phyloP scores from a whole-genome alignment of 129 eudicot genomes.

The Escallonia herrerae region DNA sequence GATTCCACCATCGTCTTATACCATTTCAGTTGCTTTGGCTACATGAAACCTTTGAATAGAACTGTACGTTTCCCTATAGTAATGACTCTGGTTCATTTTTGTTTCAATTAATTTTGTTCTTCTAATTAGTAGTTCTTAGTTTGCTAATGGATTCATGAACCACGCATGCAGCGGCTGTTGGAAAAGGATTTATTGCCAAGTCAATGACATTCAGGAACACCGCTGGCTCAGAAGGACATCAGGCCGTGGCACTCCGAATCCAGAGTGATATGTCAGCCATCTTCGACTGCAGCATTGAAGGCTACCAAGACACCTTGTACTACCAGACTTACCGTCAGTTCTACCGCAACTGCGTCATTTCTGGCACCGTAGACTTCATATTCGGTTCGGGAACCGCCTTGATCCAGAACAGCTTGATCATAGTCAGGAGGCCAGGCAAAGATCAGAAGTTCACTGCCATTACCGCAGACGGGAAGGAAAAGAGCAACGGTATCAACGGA shows the following conservation, averaged over 20 bases:
- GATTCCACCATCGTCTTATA: no score
- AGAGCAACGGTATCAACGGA: constrained; percentile 27
- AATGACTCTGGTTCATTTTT: no score
- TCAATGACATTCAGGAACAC: constrained; percentile 47
- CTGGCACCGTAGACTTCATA: constrained; percentile 59
- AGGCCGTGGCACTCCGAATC: constrained; percentile 58
- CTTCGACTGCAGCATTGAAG: constrained; percentile 61
- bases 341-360: constrained; percentile 45
- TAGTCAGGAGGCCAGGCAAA: constrained; percentile 29
- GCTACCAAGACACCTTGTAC: constrained; percentile 60
- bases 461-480: constrained; percentile 53
- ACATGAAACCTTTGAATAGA: no score
- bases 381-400: constrained; percentile 47
- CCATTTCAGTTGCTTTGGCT: no score
- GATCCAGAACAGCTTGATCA: constrained; percentile 49
- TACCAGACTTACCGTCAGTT: constrained; percentile 48
- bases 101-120: no score
- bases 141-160: not conserved
- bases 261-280: constrained; percentile 36
- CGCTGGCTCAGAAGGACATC: constrained; percentile 64
- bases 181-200: constrained; percentile 41
- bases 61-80: no score
- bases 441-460: constrained; percentile 40
- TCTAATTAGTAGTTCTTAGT: no score
- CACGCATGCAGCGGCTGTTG: constrained; percentile 19